Percentiles rank a stretch among this genome's conserved stretches.
Conservation (phyloP, 306 rosid genomes). For the Sophora flavescens region DNA sequence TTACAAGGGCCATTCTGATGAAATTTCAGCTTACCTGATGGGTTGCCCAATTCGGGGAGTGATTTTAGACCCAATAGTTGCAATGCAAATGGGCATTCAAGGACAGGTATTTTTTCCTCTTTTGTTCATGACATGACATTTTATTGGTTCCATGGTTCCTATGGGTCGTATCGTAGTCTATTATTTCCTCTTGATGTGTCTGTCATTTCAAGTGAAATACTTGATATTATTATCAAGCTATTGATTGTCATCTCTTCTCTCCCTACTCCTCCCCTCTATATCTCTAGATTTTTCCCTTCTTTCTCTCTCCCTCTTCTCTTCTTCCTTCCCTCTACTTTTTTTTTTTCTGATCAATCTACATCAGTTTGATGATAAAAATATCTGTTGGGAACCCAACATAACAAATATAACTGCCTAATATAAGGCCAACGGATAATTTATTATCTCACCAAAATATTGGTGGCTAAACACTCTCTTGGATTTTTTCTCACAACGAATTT, state of each 20-base stretch:
- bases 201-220: conserved; percentile 29
- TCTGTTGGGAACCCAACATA: too few species aligned
- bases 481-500: too few species aligned
- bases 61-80: conserved; percentile 91
- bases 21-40: conserved; percentile 83
- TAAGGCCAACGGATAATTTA: too few species aligned
- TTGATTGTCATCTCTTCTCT: conserved; percentile 20
- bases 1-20: conserved; percentile 41
- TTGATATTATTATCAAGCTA: conserved; percentile 22
- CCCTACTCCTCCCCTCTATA: neutral
- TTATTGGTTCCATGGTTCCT: conserved; percentile 28
- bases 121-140: conserved; percentile 34
- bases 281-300: conserved; percentile 15
- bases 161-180: conserved; percentile 21
- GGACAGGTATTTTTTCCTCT: conserved; percentile 75
- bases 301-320: neutral
- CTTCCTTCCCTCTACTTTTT: conserved; percentile 1
- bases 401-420: too few species aligned
- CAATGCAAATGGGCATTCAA: conserved; percentile 97
- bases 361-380: conserved; percentile 24
- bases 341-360: neutral
- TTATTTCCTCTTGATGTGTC: conserved; percentile 24
- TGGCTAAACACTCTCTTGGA: too few species aligned
- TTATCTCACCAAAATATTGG: too few species aligned
- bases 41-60: conserved; percentile 98